Evolutionary conservation across 2,329 filamentous ascomycete species (phyloP), one percentile per base, ranked within the genome.

Genomic region (Xylariaceae sp.): DNA sequence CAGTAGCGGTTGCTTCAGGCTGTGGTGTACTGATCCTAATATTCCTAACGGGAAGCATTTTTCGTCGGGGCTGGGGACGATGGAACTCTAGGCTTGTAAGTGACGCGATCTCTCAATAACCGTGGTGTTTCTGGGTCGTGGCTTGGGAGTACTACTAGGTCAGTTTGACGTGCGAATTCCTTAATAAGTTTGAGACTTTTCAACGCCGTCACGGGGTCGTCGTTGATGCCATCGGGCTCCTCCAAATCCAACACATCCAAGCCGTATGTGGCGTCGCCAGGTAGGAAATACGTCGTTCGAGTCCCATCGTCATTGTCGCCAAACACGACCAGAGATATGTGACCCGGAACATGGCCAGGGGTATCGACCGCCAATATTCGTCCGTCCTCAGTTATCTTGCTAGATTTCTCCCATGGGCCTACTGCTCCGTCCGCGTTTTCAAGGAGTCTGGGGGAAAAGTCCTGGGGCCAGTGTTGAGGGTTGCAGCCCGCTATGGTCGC

Each of bases 271-370:
- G 71, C 69, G 52, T 73, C 70, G 0, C 69, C 66, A 1, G 68
- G 58, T 18, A 72, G 60, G 4, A 71, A 57, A 43, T 70, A 72
- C 16, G 56, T 70, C 43, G 56, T 61, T 1, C 48, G 56, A 18
- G 63, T 65, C 1, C 52, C 60, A 50, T 65, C 70, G 2, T 68
- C 73, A 2, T 46, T 14, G 18, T 52, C 48, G 41, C 49, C 53
- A 12, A 44, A 41, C 1, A 62, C 53, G 14, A 73, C 52, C 40
- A 74, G 20, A 5, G 66, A 67, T 9, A 73, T 57, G 51, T 74
- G 72, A 0, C 72, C 71, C 1, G 66, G 66, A 3, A 72, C 68
- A 52, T 74, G 71, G 6, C 72, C 72, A 10, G 71, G 68, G 4
- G 72, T 74, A 44, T 70, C 66, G 1, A 74, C 69, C 5, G 65